Evolutionary conservation across 2,329 filamentous ascomycete genomes (phyloP), one percentile per base, ranked within the genome.

Genomic region (Aspergillus calidoustus): DNA sequence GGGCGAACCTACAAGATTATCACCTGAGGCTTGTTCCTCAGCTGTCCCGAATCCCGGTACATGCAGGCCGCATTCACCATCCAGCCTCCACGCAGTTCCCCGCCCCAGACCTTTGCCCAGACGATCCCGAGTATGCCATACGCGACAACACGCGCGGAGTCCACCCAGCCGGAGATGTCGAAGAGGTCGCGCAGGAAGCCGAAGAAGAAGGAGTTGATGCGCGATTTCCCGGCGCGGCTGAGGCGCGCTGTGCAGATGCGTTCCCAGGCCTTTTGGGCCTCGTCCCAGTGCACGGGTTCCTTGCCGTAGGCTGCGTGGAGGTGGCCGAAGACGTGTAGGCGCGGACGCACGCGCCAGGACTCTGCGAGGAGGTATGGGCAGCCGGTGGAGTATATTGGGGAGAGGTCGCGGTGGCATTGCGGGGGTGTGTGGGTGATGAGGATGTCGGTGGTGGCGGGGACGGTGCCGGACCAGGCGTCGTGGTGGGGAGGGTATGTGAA

Each of bases 281-380:
- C 84, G 74, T 95, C 91, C 83, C 91, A 96, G 77, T 87, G 90
- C 9, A 91, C 83, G 0, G 87, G 76, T 70, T 93, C 87, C 48
- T 81, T 81, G 17, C 92, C 93, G 50, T 90, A 85, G 8, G 87
- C 91, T 71, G 84, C 90, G 78, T 97, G 93, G 25, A 93, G 85
- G 76, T 97, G 93, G 1, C 92, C 93, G 74, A 95, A 96, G 52
- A 96, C 84, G 75, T 96, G 92, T 15, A 96, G 79, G 13, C 81
- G 81, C 0, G 93, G 93, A 64, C 86, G 87, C 11, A 92, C 87
- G 41, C 90, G 86, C 87, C 90, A 91, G 19, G 91, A 76, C 71
- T 96, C 92, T 15, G 82, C 77, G 6, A 94, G 82, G 6, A 96
- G 83, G 59, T 86, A 84, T 7, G 87, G 85, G 66, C 91, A 93